These are phyloP conservation scores for Clonostachys rhizophaga DNA, from an alignment of 2,329 filamentous ascomycete genomes.

Conservation along the genomic window DNA sequence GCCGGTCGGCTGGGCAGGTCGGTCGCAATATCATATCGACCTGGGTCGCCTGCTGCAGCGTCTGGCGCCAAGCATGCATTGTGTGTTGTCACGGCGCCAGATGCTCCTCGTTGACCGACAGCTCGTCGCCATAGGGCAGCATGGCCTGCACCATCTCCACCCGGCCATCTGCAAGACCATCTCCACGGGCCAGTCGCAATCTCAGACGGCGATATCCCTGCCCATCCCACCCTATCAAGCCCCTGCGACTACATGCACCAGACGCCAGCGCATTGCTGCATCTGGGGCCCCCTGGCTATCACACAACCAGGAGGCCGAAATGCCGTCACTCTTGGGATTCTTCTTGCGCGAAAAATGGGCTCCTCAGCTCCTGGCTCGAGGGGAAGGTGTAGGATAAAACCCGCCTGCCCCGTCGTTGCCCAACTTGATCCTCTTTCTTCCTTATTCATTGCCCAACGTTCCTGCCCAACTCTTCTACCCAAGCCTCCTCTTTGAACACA, in stretches of 20 bases:
- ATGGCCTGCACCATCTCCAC: constrained; percentile 26
- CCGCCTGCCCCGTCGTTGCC: constrained; percentile 39
- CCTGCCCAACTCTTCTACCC: constrained; percentile 25
- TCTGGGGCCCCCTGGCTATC: constrained; percentile 21
- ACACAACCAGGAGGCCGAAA: neutral
- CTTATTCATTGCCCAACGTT: constrained; percentile 31
- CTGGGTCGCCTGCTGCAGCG: too few relatives aligned
- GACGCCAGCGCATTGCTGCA: constrained; percentile 43
- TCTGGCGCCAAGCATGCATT: constrained; percentile 26
- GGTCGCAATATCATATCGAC: too few relatives aligned
- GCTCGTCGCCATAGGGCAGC: too few relatives aligned
- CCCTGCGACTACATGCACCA: constrained; percentile 16
- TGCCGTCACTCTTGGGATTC: constrained; percentile 7
- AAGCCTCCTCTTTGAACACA: constrained; percentile 8
- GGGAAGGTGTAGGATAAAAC: constrained; percentile 37
- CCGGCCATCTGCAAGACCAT: constrained; percentile 26
- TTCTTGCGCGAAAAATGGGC: constrained; percentile 12
- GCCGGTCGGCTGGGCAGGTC: neutral
- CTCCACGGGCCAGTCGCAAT: constrained; percentile 30
- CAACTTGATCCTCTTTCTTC: constrained; percentile 21
- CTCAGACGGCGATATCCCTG: constrained; percentile 21
- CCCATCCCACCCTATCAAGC: constrained; percentile 29
- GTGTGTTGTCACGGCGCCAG: constrained; percentile 28
- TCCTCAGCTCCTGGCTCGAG: constrained; percentile 10
- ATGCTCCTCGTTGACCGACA: too few relatives aligned